Conservation (phyloP, 192 early-diverging fungal species). For the Coemansia guatemalensis region DNA sequence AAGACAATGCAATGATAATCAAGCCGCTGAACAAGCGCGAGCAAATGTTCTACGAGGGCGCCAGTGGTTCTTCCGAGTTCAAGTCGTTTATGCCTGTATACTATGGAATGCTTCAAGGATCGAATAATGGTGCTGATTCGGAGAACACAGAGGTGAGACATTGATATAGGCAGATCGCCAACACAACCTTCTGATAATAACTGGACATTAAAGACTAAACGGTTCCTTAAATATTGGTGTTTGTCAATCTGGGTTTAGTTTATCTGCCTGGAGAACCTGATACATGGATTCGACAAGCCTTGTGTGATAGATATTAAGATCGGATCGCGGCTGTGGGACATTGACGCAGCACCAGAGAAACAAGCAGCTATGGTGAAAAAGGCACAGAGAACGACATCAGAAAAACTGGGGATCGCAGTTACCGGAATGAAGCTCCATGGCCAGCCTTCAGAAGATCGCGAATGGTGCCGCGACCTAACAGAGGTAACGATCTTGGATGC, state of each 20-base stretch:
- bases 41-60: conserved; percentile 69
- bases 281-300: conserved; percentile 64
- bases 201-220: no score
- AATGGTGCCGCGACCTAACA: conserved; percentile 28
- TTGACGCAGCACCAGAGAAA: conserved; percentile 73
- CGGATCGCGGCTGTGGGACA: conserved; percentile 74
- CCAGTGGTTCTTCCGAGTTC: conserved; percentile 49
- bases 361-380: conserved; percentile 60
- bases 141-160: conserved; percentile 8
- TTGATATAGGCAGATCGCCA: no score
- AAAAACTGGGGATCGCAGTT: conserved; percentile 63
- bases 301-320: conserved; percentile 90
- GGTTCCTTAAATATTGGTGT: no score
- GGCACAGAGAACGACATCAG: conserved; percentile 68
- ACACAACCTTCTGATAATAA: no score
- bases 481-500: conserved; percentile 58
- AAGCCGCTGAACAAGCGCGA: conserved; percentile 71
- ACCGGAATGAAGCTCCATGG: conserved; percentile 68
- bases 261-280: conserved; percentile 78
- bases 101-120: conserved; percentile 58
- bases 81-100: conserved; percentile 66
- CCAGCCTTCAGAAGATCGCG: conserved; percentile 5
- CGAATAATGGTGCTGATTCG: conserved; percentile 7
- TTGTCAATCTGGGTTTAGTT: conserved; percentile 12
- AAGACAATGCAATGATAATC: conserved; percentile 64